These are phyloP conservation scores for Pistacia atlantica DNA, from an alignment of 345 rosid genomes.

Conservation along the genomic window DNA sequence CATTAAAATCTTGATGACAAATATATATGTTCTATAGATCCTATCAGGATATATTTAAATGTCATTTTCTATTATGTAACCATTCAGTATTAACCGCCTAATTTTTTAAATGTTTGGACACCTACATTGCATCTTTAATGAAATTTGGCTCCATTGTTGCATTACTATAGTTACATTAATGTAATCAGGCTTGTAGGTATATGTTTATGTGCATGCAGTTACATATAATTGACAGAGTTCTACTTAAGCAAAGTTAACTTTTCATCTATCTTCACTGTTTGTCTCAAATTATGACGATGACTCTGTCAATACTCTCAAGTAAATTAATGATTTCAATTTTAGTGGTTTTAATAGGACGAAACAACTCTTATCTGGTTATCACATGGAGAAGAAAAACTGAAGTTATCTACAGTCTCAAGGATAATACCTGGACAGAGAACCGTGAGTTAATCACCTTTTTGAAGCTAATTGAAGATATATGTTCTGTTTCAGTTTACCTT, in stretches of 20 bases:
- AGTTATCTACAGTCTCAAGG: conserved; percentile 59
- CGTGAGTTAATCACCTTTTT: conserved; percentile 48
- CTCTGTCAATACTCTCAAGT: conserved; percentile 21
- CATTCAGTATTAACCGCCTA: background rate
- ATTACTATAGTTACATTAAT: too few species aligned
- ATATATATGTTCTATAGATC: background rate
- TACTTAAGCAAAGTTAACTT: background rate
- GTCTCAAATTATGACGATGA: background rate
- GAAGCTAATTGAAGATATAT: conserved; percentile 11
- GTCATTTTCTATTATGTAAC: background rate
- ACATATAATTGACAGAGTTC: background rate
- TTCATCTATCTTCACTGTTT: background rate
- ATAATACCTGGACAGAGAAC: conserved; percentile 96
- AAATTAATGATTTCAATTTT: conserved; percentile 44
- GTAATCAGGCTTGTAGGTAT: background rate
- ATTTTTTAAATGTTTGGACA: background rate
- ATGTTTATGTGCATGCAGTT: background rate
- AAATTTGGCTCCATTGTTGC: background rate
- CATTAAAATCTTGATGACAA: background rate
- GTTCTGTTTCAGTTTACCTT: conserved; percentile 18
- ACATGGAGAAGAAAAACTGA: conserved; percentile 80
- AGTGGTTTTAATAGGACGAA: conserved; percentile 78
- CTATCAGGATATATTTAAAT: background rate
- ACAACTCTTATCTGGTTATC: conserved; percentile 79
- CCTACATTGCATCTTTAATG: background rate